Evolutionary conservation across 2,329 filamentous ascomycete species (phyloP), one percentile per base, ranked within the genome.

Genomic region (Curvularia sp.): DNA sequence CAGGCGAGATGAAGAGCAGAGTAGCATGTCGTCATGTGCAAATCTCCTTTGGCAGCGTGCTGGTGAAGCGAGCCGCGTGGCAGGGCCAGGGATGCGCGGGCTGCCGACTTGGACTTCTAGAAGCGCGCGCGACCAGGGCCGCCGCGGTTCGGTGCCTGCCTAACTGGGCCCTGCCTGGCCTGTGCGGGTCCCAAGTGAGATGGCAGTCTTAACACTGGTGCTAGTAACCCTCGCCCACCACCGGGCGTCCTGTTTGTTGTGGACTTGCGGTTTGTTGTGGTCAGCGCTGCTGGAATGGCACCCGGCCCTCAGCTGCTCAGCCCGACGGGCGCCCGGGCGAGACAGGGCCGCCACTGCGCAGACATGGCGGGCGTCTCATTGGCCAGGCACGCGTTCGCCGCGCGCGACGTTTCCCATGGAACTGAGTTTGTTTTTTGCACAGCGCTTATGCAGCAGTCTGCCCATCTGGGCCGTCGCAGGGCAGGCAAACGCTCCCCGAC

Each of bases 21-120:
- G 47, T 28, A 41, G 18, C 39, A 67, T 66, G 64, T 62, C 64
- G 63, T 66, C 64, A 68, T 64, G 54, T 44, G 53, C 58, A 24
- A 63, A 64, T 66, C 55, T 62, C 56, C 49, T 47, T 46, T 4
- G 50, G 48, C 57, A 43, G 58, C 55, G 55, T 49, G 55, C 33
- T 44, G 39, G 48, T 35, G 50, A 35, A 48, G 54, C 44, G 41
- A 55, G 55, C 56, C 55, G 65, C 18, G 49, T 55, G 47, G 53
- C 61, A 43, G 55, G 49, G 60, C 61, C 44, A 48, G 49, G 58
- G 49, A 47, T 26, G 47, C 18, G 31, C 44, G 49, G 42, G 26
- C 42, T 35, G 49, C 35, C 49, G 49, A 30, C 49, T 57, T 49
- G 18, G 18, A 18, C 1, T 18, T 18, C 42, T 53, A 39, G 51